Evolutionary conservation across 495 filamentous ascomycete genomes (phyloP).

Genomic region (Hypoxylon perforatum): DNA sequence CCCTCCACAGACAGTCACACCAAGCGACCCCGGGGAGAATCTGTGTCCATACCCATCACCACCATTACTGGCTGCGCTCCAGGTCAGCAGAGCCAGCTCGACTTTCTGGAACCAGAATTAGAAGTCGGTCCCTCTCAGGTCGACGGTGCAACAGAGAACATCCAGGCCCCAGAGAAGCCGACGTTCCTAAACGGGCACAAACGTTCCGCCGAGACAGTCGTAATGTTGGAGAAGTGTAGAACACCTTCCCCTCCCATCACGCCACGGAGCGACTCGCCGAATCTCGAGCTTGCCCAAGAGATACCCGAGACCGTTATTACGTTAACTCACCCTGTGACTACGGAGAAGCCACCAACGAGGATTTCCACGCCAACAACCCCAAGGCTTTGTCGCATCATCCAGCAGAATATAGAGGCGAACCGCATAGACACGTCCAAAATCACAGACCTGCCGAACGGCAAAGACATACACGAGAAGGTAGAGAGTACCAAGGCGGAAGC

Average conservation of each 20-base stretch:
- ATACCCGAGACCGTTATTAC: conserved; percentile 40
- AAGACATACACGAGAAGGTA: background rate
- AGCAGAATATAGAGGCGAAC: conserved; percentile 18
- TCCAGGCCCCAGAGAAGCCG: conserved; percentile 12
- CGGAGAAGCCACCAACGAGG: conserved; percentile 28
- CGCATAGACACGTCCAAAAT: conserved; percentile 2
- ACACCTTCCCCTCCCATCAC: conserved; percentile 50
- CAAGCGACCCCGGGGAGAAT: conserved; percentile 39
- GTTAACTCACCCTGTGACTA: conserved; percentile 25
- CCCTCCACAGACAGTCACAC: conserved; percentile 11
- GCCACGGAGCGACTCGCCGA: conserved; percentile 53
- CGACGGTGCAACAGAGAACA: conserved; percentile 14
- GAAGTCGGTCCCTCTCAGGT: conserved; percentile 10
- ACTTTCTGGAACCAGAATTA: conserved; percentile 5
- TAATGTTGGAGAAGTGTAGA: conserved; percentile 20
- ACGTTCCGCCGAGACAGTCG: conserved; percentile 28
- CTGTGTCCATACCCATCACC: conserved; percentile 65
- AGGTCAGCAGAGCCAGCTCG: conserved; percentile 36
- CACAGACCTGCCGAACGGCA: background rate
- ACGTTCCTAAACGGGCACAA: conserved; percentile 15
- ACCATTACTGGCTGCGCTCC: conserved; percentile 65
- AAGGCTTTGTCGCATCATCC: conserved; percentile 18
- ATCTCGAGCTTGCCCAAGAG: conserved; percentile 37
- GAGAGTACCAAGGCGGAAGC: conserved; percentile 11
- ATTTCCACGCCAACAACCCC: conserved; percentile 30